Evolutionary conservation across 352 stramenopile species (phyloP).

Genomic region (Pythium sukuiense): DNA sequence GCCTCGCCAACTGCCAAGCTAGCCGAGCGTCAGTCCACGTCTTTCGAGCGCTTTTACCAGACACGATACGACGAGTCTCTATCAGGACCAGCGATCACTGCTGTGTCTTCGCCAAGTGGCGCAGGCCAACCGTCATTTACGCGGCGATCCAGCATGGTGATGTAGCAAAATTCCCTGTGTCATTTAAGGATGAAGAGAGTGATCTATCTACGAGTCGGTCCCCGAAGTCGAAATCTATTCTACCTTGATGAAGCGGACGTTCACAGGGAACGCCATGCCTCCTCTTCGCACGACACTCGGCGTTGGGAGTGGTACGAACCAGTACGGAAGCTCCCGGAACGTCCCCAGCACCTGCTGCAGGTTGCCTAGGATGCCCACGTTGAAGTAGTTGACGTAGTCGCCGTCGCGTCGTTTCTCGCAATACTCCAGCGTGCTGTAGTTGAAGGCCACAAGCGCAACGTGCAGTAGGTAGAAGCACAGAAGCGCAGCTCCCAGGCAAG

Average conservation of each 20-base stretch:
- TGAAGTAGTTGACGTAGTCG: constrained; percentile 82
- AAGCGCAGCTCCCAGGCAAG: constrained; percentile 65
- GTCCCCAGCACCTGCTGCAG: constrained; percentile 78
- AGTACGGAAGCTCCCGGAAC: constrained; percentile 55
- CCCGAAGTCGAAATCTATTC: constrained; percentile 34
- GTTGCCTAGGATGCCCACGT: constrained; percentile 72
- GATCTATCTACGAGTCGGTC: neutral
- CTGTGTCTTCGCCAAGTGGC: neutral
- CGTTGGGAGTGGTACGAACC: constrained; percentile 69
- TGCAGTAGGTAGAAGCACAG: constrained; percentile 80
- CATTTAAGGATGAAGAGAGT: neutral
- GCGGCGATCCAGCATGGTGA: constrained; percentile 28
- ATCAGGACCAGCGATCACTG: neutral
- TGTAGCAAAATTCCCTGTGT: constrained; percentile 5
- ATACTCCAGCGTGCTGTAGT: constrained; percentile 87
- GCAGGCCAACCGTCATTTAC: constrained; percentile 5
- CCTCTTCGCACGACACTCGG: constrained; percentile 48
- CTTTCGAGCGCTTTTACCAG: constrained; percentile 54
- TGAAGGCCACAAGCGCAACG: constrained; percentile 63
- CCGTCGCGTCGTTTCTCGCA: constrained; percentile 80
- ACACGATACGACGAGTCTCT: constrained; percentile 57
- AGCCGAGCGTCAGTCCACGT: constrained; percentile 13
- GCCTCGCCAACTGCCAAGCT: neutral
- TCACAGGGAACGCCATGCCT: constrained; percentile 53
- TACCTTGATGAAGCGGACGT: constrained; percentile 47